Evolutionary conservation across 768 basidiomycete genomes (phyloP), one percentile per base, ranked within the genome.

Genomic region (Scleroderma bovista): DNA sequence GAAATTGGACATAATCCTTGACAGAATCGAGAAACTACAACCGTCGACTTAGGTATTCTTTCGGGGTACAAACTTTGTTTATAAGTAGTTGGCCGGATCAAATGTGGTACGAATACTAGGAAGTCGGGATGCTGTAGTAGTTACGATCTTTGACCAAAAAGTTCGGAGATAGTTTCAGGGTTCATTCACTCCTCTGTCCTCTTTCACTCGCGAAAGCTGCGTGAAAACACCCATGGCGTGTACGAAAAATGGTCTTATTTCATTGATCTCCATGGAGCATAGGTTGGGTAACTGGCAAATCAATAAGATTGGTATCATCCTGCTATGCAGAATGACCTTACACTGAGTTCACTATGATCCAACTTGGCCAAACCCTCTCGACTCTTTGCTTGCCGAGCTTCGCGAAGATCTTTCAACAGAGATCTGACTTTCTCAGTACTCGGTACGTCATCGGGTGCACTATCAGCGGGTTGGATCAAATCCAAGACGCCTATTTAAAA

Each of bases 321-420:
- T 51, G 29, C 3, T 15, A 7, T 31, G 31, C 26, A 29, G 43
- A 45, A 43, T 36, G n/a, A n/a, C 7, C 83, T 37, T 65, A 90
- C 91, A 68, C 81, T 83, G 23, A 93, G 75, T 64, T 89, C 87
- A 55, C 81, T 86, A 60, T 89, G 79, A 64, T 93, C 88, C 24
- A 96, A 74, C 51, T 79, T 80, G 52, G 77, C 75, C 2, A 98
- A 70, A 75, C 93, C 93, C 48, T 88, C 81, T 53, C 94, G 73
- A 69, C 88, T 86, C 63, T 99, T 99, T 8, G 93, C 88, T 65
- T 97, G 95, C 34, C 96, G 79, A 12, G 90, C 91, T 72, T 98
- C 94, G 12, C 94, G 86, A n/a, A 98, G 74, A 62, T 96, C 93
- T 65, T 98, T 94, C 17, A 98, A 76, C 2, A 98, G 69, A 6